These are phyloP conservation scores for Blastocladiella emersonii DNA, from an alignment of 371 early-diverging fungal genomes.

Conservation along the genomic window DNA sequence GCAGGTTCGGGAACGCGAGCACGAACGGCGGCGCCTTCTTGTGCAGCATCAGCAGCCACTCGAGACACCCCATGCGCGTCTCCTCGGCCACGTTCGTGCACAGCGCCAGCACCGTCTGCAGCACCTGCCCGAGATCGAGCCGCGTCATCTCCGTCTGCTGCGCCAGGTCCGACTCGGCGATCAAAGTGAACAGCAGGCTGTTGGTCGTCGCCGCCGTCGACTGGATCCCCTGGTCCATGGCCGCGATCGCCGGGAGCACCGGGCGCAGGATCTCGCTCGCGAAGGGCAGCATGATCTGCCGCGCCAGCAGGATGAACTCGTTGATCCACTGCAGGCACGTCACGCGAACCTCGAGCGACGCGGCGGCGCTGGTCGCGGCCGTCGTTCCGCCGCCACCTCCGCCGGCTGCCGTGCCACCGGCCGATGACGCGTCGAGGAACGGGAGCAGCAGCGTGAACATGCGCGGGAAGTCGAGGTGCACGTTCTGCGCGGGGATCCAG, in stretches of 20 bases:
- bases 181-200: not conserved
- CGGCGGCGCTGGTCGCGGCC: not conserved
- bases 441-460: slow-evolving; percentile 68
- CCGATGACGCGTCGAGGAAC: slow-evolving; percentile 18
- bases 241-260: slow-evolving; percentile 39
- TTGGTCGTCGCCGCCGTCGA: slow-evolving; percentile 7
- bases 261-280: slow-evolving; percentile 59
- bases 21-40: slow-evolving; percentile 39
- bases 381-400: not conserved
- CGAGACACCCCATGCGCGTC: slow-evolving; percentile 70
- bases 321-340: slow-evolving; percentile 76
- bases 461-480: slow-evolving; percentile 58
- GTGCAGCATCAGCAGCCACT: slow-evolving; percentile 86
- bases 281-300: slow-evolving; percentile 56
- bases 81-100: slow-evolving; percentile 72
- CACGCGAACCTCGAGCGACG: slow-evolving; percentile 1
- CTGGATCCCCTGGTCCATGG: not conserved
- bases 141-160: slow-evolving; percentile 16
- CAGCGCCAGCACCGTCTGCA: slow-evolving; percentile 55
- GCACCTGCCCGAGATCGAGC: slow-evolving; percentile 62
- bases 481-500: slow-evolving; percentile 53
- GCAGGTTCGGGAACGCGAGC: not conserved
- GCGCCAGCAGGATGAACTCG: slow-evolving; percentile 64
- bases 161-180: not conserved
- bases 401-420: not conserved